Evolutionary conservation across 2,329 filamentous ascomycete genomes (phyloP).

Genomic region (Verticillium albo-atrum): DNA sequence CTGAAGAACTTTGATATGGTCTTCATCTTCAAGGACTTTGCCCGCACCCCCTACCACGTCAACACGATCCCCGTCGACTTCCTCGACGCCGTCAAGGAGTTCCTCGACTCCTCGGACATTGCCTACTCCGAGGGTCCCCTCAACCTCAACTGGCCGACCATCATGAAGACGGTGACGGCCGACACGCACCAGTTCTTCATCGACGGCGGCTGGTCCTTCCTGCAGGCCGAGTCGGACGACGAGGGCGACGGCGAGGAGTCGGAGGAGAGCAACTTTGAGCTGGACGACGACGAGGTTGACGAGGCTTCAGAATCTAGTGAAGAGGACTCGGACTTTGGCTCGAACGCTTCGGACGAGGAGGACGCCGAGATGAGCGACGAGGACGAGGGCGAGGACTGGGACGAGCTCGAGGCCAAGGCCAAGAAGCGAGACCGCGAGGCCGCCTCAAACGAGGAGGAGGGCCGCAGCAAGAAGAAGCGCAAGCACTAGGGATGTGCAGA

Average conservation of each 20-base stretch:
- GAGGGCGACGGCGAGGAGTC: conserved; percentile 79
- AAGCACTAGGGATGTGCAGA: conserved; percentile 29
- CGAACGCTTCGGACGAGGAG: conserved; percentile 79
- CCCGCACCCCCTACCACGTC: conserved; percentile 84
- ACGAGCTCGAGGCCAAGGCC: conserved; percentile 88
- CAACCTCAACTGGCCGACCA: conserved; percentile 97
- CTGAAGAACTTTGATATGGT: conserved; percentile 99
- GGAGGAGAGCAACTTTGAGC: conserved; percentile 89
- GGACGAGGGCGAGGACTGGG: conserved; percentile 86
- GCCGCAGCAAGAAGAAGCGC: conserved; percentile 67
- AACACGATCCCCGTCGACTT: conserved; percentile 98
- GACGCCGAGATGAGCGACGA: conserved; percentile 70
- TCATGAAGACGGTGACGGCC: conserved; percentile 97
- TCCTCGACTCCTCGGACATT: conserved; percentile 93
- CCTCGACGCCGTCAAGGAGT: conserved; percentile 93
- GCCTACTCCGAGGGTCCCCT: conserved; percentile 90
- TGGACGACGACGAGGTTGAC: conserved; percentile 80
- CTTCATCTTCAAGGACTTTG: conserved; percentile 97
- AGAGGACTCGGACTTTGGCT: conserved; percentile 90
- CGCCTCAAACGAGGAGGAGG: conserved; percentile 73
- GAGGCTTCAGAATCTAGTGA: conserved; percentile 72
- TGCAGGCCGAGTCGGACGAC: conserved; percentile 82
- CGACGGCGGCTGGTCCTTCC: conserved; percentile 93
- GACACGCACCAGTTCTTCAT: conserved; percentile 94
- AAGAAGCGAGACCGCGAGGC: conserved; percentile 73